Evolutionary conservation across 768 basidiomycete genomes (phyloP).

Genomic region (Hygrocybe punicea): DNA sequence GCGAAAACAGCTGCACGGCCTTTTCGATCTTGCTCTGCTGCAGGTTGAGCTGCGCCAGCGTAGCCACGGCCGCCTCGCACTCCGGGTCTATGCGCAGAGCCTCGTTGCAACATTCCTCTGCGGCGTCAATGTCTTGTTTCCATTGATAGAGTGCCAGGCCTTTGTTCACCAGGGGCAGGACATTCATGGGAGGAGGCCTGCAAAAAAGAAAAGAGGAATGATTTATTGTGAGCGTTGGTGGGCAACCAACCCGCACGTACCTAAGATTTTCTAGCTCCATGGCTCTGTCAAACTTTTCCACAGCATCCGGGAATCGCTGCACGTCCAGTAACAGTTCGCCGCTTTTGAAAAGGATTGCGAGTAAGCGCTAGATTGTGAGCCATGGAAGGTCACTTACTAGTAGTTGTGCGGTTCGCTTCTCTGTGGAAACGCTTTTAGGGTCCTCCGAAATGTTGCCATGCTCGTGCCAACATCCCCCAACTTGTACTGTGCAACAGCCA

Average conservation of each 20-base stretch:
- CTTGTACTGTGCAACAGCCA: constrained; percentile 98
- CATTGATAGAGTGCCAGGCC: constrained; percentile 95
- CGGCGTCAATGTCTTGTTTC: constrained; percentile 82
- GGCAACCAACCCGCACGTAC: constrained; percentile 36
- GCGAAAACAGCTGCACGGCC: constrained; percentile 83
- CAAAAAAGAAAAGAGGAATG: background rate
- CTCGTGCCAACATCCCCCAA: constrained; percentile 68
- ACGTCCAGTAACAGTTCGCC: constrained; percentile 95
- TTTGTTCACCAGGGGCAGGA: constrained; percentile 94
- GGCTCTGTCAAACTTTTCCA: constrained; percentile 90
- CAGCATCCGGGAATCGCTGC: constrained; percentile 78
- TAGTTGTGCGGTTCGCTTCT: constrained; percentile 91
- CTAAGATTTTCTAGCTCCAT: constrained; percentile 81
- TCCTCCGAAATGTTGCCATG: constrained; percentile 87
- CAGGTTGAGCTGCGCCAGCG: constrained; percentile 86
- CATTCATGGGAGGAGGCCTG: constrained; percentile 58
- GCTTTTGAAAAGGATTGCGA: constrained; percentile 37
- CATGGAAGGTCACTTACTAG: constrained; percentile 69
- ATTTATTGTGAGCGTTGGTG: constrained; percentile 2
- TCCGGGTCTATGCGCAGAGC: constrained; percentile 86
- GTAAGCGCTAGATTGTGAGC: too few relatives aligned
- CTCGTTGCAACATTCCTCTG: constrained; percentile 82
- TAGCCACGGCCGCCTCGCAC: constrained; percentile 95
- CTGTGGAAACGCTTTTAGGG: constrained; percentile 80
- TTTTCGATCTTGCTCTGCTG: constrained; percentile 87